These are phyloP conservation scores for Corylus heterophylla DNA, from an alignment of 306 rosid genomes.

Conservation along the genomic window DNA sequence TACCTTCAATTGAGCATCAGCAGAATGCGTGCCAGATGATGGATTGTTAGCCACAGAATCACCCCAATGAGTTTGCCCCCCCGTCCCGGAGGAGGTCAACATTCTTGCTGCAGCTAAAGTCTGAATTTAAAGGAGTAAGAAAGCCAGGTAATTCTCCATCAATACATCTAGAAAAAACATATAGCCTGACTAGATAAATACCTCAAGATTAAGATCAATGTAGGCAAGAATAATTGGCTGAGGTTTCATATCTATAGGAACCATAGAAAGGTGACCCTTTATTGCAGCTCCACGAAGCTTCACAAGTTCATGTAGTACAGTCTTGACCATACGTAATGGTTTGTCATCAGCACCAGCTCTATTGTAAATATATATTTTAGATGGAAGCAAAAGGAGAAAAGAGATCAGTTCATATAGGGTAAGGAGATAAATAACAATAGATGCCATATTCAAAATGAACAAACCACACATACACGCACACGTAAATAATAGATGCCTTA, in stretches of 20 bases:
- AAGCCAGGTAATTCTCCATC: neutral
- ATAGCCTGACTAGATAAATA: slow-evolving; percentile 22
- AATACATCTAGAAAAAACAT: neutral
- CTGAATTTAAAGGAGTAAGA: slow-evolving; percentile 39
- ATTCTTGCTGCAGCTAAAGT: slow-evolving; percentile 98
- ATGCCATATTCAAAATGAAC: neutral
- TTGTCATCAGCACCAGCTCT: slow-evolving; percentile 99
- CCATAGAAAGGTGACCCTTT: slow-evolving; percentile 99
- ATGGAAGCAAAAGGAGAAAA: slow-evolving; percentile 16
- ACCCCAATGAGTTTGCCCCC: slow-evolving; percentile 93
- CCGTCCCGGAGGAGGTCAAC: slow-evolving; percentile 97
- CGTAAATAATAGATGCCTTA: neutral
- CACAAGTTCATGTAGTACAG: slow-evolving; percentile 97
- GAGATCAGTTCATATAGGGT: slow-evolving; percentile 14
- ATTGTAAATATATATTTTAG: slow-evolving; percentile 9
- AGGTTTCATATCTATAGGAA: slow-evolving; percentile 96
- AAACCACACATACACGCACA: neutral
- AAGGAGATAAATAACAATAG: neutral
- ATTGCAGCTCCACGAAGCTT: slow-evolving; percentile 99
- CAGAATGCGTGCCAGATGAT: slow-evolving; percentile 83
- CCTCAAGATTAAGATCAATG: slow-evolving; percentile 99
- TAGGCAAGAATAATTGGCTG: slow-evolving; percentile 99
- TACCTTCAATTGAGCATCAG: slow-evolving; percentile 96
- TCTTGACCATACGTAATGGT: slow-evolving; percentile 96
- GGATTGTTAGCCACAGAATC: slow-evolving; percentile 87